Base-by-base conservation (phyloP, 2,329 filamentous ascomycete species). In the Alternaria consortialis region DNA sequence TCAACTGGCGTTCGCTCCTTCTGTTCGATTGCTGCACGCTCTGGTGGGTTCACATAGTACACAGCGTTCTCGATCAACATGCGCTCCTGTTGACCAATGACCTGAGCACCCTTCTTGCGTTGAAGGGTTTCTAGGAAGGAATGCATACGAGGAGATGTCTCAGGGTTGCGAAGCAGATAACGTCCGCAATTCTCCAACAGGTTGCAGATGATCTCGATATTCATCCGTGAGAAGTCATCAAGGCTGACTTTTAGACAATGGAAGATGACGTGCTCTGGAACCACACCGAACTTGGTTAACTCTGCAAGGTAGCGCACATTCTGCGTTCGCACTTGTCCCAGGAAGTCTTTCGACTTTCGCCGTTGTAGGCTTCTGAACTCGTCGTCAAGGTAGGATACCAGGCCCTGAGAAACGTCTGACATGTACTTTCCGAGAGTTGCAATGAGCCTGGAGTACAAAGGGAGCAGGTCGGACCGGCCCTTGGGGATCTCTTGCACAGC, bases 1-100 rank as follows among this genome's bases (percentile, higher is more conserved):
- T 99, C 94, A 75, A 95, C 91, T 0, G 95, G 94, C 0, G 93
- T 97, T 47, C 95, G 88, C 79, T 99, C 95, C 78, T 98, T 99
- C 75, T 98, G 94, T 78, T 96, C 91, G 56, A 99, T 97, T 0
- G 95, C 94, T 32, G 94, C 91, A 62, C 95, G 88, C 76, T 97
- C 91, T 0, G 95, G 96, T 13, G 95, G 95, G 72, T 98, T 95
- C 58, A 99, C 95, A 70, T 97, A 98, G 80, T 99, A 99, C 59
- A 97, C 88, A 4, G 95, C 95, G 75, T 99, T 99, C 78, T 99
- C 95, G 59, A 99, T 95, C 31, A 98, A 87, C 94, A 99, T 98
- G 39, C 94, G 91, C 80, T 99, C 95, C 70, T 97, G 93, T 72
- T 97, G 93, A 13, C 94, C 94, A 59, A 99, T 90, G 75, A 98